phyloP scores from a whole-genome alignment of 23 red algal species.

The Gracilariopsis chorda region DNA sequence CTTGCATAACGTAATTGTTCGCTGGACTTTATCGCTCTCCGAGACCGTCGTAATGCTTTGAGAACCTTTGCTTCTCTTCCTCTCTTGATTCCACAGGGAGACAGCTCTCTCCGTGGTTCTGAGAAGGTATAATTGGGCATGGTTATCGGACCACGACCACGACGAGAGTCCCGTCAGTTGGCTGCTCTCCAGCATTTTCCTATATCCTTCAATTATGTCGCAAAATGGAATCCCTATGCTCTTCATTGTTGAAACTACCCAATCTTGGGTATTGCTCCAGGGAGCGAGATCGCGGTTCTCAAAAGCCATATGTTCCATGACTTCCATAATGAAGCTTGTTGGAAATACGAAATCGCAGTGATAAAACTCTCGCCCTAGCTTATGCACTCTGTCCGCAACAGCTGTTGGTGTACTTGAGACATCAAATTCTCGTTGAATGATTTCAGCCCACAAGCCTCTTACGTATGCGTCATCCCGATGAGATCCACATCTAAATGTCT shows the following conservation, averaged over 20 bases:
- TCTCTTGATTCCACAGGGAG: not conserved
- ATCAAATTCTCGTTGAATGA: slow-evolving; percentile 47
- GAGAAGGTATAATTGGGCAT: slow-evolving; percentile 36
- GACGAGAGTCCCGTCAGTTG: not conserved
- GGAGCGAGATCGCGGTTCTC: not conserved
- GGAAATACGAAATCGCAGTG: slow-evolving; percentile 60
- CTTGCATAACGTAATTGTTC: slow-evolving; percentile 5
- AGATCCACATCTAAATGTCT: slow-evolving; percentile 66
- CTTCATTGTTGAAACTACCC: not conserved
- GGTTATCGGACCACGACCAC: slow-evolving; percentile 34
- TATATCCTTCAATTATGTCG: slow-evolving; percentile 55
- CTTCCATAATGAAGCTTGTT: slow-evolving; percentile 46
- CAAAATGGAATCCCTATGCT: slow-evolving; percentile 33
- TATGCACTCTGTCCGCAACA: slow-evolving; percentile 20
- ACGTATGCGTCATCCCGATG: slow-evolving; percentile 72
- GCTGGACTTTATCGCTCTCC: not conserved
- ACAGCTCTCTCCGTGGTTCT: slow-evolving; percentile 20
- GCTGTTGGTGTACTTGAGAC: slow-evolving; percentile 1
- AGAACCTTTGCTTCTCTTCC: not conserved
- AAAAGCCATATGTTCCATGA: slow-evolving; percentile 50
- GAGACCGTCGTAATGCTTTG: not conserved
- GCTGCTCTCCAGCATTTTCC: slow-evolving; percentile 44
- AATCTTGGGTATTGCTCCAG: slow-evolving; percentile 8
- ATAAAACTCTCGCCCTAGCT: slow-evolving; percentile 60
- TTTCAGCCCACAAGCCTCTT: slow-evolving; percentile 62